A percentile compares a stretch with the other conserved stretches of the same genome.
phyloP scores from a whole-genome alignment of 345 rosid species.

The Gossypioides kirkii region DNA sequence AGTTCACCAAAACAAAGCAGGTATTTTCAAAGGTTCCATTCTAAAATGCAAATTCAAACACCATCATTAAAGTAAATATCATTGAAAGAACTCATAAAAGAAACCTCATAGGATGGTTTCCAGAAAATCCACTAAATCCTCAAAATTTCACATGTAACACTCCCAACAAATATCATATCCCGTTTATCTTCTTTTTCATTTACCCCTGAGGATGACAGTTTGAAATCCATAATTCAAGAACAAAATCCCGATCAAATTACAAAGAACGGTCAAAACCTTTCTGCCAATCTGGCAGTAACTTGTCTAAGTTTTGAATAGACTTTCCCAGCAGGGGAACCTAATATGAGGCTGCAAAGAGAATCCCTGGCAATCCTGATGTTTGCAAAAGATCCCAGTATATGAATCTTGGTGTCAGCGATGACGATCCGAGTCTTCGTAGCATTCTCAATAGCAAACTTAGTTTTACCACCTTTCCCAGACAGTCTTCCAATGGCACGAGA shows the following conservation, averaged over 20 bases:
- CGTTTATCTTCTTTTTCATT: not conserved
- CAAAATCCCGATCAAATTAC: not conserved
- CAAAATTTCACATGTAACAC: not conserved
- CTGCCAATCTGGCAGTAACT: conserved; percentile 36
- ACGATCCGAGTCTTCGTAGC: conserved; percentile 80
- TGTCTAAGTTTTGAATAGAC: conserved; percentile 43
- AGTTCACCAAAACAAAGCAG: no score
- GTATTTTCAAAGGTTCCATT: no score
- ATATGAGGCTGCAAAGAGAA: conserved; percentile 79
- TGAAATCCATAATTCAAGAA: not conserved
- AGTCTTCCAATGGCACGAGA: conserved; percentile 83
- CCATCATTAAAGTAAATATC: not conserved
- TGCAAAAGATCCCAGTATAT: conserved; percentile 69
- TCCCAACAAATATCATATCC: not conserved
- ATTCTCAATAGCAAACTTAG: conserved; percentile 78
- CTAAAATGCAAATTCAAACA: not conserved
- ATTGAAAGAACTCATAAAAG: not conserved
- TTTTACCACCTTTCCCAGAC: conserved; percentile 88
- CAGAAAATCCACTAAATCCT: not conserved
- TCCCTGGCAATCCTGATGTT: conserved; percentile 73
- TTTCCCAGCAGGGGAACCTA: conserved; percentile 83
- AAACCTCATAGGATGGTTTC: not conserved
- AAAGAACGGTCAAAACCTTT: conserved; percentile 29
- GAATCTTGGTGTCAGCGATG: conserved; percentile 75
- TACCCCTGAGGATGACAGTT: not conserved